Evolutionary conservation across 805 yeast genomes (phyloP).

Genomic region (Starmerella potacharoeniae): DNA sequence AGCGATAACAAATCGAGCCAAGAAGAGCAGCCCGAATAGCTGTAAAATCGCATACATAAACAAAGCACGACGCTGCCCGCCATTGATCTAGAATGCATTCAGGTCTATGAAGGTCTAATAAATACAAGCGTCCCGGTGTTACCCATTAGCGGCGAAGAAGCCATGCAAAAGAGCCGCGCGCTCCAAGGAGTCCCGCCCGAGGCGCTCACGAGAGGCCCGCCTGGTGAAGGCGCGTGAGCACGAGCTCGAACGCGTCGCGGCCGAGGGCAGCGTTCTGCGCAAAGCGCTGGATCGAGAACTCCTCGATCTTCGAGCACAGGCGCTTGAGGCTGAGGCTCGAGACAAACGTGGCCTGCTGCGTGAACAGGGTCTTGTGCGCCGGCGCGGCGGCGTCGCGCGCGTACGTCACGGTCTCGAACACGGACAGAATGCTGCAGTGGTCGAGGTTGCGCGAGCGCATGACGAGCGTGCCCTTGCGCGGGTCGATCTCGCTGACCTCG

Average conservation of each 20-base stretch:
- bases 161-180: neutral
- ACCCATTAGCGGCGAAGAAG: too few species aligned
- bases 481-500: conserved; percentile 78
- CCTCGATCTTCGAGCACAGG: conserved; percentile 74
- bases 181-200: too few species aligned
- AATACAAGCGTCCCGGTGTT: neutral
- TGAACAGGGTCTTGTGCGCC: conserved; percentile 44
- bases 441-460: conserved; percentile 84
- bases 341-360: conserved; percentile 77
- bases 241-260: conserved; percentile 72
- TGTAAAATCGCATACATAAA: too few species aligned
- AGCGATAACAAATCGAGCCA: too few species aligned
- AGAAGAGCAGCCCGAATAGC: too few species aligned
- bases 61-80: neutral
- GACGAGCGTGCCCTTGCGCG: conserved; percentile 48
- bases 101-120: neutral
- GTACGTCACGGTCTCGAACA: conserved; percentile 79
- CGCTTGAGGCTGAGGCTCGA: conserved; percentile 65
- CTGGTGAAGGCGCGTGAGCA: conserved; percentile 32
- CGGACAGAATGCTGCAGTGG: conserved; percentile 60
- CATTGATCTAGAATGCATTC: neutral
- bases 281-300: conserved; percentile 84
- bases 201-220: neutral
- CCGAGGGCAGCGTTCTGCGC: conserved; percentile 80
- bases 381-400: conserved; percentile 53